Percentiles rank a stretch among this genome's conserved stretches.
These are phyloP conservation scores for Rhododendron vialii DNA, from an alignment of 148 eudicot species.

Conservation along the genomic window DNA sequence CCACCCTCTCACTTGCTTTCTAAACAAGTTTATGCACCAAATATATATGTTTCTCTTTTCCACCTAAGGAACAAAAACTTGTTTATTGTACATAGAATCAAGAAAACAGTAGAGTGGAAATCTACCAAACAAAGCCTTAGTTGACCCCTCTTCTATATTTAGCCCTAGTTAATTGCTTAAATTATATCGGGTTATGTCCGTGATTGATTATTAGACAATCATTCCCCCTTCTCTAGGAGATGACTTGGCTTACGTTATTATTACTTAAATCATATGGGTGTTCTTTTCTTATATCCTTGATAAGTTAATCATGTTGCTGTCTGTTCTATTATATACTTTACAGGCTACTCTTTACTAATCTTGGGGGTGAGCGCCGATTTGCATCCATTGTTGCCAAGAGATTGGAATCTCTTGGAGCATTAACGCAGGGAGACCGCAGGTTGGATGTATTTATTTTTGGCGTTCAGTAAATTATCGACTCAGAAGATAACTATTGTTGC, in stretches of 20 bases:
- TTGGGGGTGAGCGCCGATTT: conserved; percentile 97
- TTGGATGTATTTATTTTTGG: conserved; percentile 15
- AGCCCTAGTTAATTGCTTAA: neutral
- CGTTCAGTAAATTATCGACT: neutral
- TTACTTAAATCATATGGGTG: neutral
- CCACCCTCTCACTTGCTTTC: neutral
- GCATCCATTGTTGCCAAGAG: conserved; percentile 98
- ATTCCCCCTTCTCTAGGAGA: neutral
- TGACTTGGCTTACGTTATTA: neutral
- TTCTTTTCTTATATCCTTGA: conserved; percentile 1
- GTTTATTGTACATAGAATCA: neutral
- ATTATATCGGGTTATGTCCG: neutral
- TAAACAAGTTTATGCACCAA: neutral
- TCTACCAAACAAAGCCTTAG: neutral
- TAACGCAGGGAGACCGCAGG: conserved; percentile 99
- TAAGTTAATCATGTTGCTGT: conserved; percentile 1
- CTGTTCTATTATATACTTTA: conserved; percentile 10
- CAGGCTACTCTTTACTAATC: conserved; percentile 89
- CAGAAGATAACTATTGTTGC: neutral
- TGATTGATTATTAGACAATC: neutral
- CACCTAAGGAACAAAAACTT: neutral
- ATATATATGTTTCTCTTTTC: neutral
- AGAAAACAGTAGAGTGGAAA: neutral
- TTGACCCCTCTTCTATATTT: neutral
- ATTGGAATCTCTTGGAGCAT: conserved; percentile 90